Evolutionary conservation across 148 eudicot species (phyloP).

Genomic region (Rhododendron vialii): DNA sequence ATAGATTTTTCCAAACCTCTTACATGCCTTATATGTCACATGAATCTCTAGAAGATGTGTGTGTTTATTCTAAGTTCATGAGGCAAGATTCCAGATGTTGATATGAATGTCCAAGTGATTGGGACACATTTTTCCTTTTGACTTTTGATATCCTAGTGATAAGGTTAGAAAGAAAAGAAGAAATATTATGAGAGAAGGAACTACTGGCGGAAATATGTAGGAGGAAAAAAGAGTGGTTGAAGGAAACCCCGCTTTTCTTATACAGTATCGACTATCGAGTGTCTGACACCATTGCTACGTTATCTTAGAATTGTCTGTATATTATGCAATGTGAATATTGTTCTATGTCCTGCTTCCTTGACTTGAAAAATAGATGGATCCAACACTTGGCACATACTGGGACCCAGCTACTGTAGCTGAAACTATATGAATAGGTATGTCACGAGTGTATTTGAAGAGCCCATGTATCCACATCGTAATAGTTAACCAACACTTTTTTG

Average conservation of each 20-base stretch:
- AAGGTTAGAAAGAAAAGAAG: neutral
- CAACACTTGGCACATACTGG: neutral
- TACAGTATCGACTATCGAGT: neutral
- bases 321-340: no score
- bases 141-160: neutral
- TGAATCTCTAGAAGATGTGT: neutral
- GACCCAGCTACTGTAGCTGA: no score
- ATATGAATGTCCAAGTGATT: neutral
- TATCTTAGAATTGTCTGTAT: neutral
- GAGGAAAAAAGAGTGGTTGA: neutral
- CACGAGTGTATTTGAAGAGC: neutral
- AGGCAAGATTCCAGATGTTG: neutral
- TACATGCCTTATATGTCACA: neutral
- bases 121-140: neutral
- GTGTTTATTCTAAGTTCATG: neutral
- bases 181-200: neutral
- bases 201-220: neutral
- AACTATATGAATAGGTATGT: no score
- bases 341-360: no score
- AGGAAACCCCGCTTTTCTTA: neutral
- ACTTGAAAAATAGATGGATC: neutral
- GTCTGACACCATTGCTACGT: neutral
- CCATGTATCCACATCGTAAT: neutral
- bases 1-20: neutral
- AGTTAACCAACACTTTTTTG: neutral